These are phyloP conservation scores for Citrus trifoliata DNA, from an alignment of 345 rosid species.

Conservation along the genomic window DNA sequence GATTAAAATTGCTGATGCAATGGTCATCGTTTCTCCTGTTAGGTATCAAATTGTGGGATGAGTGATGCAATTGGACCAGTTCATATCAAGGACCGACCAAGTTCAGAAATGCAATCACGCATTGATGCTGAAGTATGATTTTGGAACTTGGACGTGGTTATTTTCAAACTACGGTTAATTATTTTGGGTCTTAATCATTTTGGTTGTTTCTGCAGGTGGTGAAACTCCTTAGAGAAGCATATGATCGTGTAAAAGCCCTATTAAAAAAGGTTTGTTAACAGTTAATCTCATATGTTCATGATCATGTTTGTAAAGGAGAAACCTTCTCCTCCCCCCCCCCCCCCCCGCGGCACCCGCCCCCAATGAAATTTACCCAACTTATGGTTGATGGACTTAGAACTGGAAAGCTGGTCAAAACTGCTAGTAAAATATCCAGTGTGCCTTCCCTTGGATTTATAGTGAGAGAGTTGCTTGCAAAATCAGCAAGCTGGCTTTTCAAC, in stretches of 20 bases:
- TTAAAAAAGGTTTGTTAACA: slow-evolving; percentile 62
- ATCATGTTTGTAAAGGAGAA: background rate
- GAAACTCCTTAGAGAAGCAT: slow-evolving; percentile 91
- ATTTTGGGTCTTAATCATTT: slow-evolving; percentile 9
- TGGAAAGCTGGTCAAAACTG: background rate
- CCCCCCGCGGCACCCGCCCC: no score
- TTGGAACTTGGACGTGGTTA: background rate
- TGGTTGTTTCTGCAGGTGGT: slow-evolving; percentile 57
- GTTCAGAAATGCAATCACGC: slow-evolving; percentile 96
- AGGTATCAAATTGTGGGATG: slow-evolving; percentile 98
- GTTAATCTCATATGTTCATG: background rate
- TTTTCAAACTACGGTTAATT: background rate
- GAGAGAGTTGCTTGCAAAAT: background rate
- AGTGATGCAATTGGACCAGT: slow-evolving; percentile 88
- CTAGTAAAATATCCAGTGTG: background rate
- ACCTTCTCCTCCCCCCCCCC: background rate
- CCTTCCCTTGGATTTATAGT: background rate
- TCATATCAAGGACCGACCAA: slow-evolving; percentile 88
- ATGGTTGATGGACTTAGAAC: background rate
- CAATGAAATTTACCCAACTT: background rate
- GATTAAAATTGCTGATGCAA: background rate
- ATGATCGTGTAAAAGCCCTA: slow-evolving; percentile 82
- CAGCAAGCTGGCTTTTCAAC: background rate
- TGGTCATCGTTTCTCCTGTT: background rate
- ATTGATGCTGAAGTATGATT: slow-evolving; percentile 83